Evolutionary conservation across 306 rosid species (phyloP).

Genomic region (Sechiopsis laciniata): DNA sequence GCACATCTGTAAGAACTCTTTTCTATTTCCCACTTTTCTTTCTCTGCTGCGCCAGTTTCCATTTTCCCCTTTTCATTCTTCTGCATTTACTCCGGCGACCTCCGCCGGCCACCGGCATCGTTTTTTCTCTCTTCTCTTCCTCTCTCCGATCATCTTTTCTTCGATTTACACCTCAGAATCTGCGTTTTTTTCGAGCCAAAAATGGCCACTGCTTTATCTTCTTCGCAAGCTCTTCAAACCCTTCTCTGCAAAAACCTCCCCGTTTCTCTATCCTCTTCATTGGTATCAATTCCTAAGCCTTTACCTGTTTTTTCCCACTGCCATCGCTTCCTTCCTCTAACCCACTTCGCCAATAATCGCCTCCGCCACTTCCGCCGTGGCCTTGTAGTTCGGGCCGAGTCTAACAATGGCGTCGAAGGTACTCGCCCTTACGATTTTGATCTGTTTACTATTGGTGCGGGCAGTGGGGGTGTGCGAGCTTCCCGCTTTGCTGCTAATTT

Average conservation of each 20-base stretch:
- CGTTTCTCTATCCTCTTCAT: conserved; percentile 24
- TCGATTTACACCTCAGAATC: not conserved
- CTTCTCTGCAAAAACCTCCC: conserved; percentile 33
- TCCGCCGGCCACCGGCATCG: not conserved
- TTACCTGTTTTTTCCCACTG: conserved; percentile 9
- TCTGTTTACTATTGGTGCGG: conserved; percentile 90
- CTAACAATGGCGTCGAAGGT: conserved; percentile 45
- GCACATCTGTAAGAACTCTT: not conserved
- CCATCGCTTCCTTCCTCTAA: conserved; percentile 14
- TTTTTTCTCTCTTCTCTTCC: not conserved
- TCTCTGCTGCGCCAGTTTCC: not conserved
- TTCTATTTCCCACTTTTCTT: not conserved
- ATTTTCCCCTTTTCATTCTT: too few species aligned
- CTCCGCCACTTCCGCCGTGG: conserved; percentile 22
- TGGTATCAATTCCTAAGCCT: conserved; percentile 31
- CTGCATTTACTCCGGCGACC: not conserved
- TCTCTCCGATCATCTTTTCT: not conserved
- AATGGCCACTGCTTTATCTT: conserved; percentile 40
- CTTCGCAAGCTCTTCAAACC: conserved; percentile 32
- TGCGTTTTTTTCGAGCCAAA: not conserved
- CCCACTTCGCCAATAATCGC: conserved; percentile 10
- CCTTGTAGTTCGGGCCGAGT: conserved; percentile 38
- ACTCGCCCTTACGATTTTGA: conserved; percentile 62
- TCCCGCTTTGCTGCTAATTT: conserved; percentile 66
- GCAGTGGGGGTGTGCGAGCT: conserved; percentile 94